Evolutionary conservation across 306 rosid genomes (phyloP), one percentile per base, ranked within the genome.

Genomic region (Acacia acuminata): DNA sequence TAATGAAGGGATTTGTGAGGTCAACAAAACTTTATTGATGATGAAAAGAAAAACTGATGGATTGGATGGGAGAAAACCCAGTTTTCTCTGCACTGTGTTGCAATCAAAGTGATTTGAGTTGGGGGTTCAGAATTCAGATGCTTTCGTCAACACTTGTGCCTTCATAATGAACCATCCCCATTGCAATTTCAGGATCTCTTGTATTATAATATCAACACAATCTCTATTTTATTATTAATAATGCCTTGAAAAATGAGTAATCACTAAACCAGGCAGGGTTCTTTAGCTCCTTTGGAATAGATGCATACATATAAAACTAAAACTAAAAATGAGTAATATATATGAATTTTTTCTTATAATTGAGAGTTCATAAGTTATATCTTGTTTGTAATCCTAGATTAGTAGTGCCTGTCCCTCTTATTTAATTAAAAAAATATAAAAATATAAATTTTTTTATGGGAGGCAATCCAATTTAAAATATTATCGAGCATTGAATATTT

Each of bases 11-110:
- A 75, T 53, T 65, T 79, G 72, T 66, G 58, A 65, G 65, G 83
- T 78, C 83, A 84, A 55, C 27, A 78, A 78, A 6, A 65, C 45
- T 40, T 78, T 27, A 83, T 82, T 60, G 17, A 51, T 51, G 58
- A 19, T 48, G 53, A 48, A 48, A 44, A 38, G 48, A 10, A 77
- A 60, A 16, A 44, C 6, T 83, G 83, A 83, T 65, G 65, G 86
- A 78, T 65, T 78, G 30, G 83, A 82, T 56, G 19, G 77, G 20
- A 63, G 76, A 56, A 63, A 44, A 30, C 42, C 27, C 43, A 22
- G 56, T 24, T 22, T 42, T 20, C 27, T 16, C 42, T 16, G 64
- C 77, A 47, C 17, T 55, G 32, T 9, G 65, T 3, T 15, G 78
- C 10, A 64, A 64, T 64, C 70, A 27, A 27, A 30, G 70, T 70